Conservation (phyloP, 108 stramenopile species). For the Nannochloropsis salina region DNA sequence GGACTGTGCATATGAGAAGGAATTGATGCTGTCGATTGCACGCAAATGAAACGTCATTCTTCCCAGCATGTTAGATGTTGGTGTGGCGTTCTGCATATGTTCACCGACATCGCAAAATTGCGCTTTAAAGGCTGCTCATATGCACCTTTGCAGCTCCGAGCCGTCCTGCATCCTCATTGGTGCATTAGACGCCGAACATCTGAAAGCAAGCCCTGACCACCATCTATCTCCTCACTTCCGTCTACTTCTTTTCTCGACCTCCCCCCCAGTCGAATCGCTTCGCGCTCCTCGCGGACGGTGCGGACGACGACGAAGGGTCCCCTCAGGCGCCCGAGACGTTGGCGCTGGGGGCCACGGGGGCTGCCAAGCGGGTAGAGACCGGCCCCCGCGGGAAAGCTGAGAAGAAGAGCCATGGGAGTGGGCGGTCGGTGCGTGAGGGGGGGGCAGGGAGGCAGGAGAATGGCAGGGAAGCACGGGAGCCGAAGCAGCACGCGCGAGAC, state of each 20-base stretch:
- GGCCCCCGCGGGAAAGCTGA: neutral
- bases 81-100: too few species aligned
- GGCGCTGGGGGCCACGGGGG: neutral
- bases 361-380: neutral
- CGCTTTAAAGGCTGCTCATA: too few species aligned
- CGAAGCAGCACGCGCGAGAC: neutral
- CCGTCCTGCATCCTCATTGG: too few species aligned
- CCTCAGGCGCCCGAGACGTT: neutral
- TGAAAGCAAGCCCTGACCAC: neutral
- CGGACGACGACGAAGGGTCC: neutral
- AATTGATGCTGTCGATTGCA: too few species aligned
- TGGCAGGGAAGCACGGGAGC: neutral
- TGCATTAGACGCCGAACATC: too few species aligned
- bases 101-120: too few species aligned
- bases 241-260: neutral
- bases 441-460: neutral
- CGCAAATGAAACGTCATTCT: too few species aligned
- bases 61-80: too few species aligned
- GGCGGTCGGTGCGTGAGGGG: neutral
- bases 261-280: constrained; percentile 4
- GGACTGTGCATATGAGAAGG: too few species aligned
- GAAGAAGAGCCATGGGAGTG: neutral
- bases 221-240: neutral
- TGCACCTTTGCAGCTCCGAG: too few species aligned
- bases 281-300: constrained; percentile 16